Percentiles rank a stretch among this genome's conserved stretches.
Conservation (phyloP, 2,329 filamentous ascomycete species). For the Aspergillus intermedius region DNA sequence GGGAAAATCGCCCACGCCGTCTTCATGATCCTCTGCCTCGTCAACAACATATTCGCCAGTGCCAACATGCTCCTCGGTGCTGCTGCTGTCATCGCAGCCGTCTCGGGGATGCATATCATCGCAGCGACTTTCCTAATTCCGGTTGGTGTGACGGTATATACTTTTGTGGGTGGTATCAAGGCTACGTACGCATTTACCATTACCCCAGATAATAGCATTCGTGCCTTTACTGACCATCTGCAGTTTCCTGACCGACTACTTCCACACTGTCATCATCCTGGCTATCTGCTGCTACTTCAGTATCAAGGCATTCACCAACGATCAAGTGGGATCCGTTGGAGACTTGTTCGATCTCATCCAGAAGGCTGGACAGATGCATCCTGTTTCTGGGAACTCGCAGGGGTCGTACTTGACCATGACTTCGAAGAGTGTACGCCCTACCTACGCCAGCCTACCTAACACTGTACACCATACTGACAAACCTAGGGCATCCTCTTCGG, state of each 20-base stretch:
- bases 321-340: slow-evolving; percentile 44
- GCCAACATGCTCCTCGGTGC: slow-evolving; percentile 49
- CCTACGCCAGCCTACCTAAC: too few relatives aligned
- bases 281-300: slow-evolving; percentile 47
- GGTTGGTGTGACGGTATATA: slow-evolving; percentile 35
- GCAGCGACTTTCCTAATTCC: slow-evolving; percentile 44
- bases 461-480: neutral
- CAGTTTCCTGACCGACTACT: slow-evolving; percentile 46
- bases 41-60: slow-evolving; percentile 50
- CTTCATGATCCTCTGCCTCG: slow-evolving; percentile 47
- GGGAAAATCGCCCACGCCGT: slow-evolving; percentile 43
- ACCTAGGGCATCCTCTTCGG: slow-evolving; percentile 44
- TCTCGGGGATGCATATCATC: slow-evolving; percentile 47
- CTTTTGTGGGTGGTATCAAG: slow-evolving; percentile 37
- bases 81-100: slow-evolving; percentile 36
- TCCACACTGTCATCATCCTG: slow-evolving; percentile 51
- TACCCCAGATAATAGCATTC: neutral
- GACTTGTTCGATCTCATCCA: slow-evolving; percentile 48
- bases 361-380: slow-evolving; percentile 38
- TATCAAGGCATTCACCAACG: slow-evolving; percentile 41
- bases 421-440: slow-evolving; percentile 30
- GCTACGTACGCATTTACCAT: slow-evolving; percentile 22
- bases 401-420: slow-evolving; percentile 54
- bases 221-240: too few relatives aligned
- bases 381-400: slow-evolving; percentile 47